Conservation (phyloP, 257 asterid genomes). For the Nicotiana attenuata region DNA sequence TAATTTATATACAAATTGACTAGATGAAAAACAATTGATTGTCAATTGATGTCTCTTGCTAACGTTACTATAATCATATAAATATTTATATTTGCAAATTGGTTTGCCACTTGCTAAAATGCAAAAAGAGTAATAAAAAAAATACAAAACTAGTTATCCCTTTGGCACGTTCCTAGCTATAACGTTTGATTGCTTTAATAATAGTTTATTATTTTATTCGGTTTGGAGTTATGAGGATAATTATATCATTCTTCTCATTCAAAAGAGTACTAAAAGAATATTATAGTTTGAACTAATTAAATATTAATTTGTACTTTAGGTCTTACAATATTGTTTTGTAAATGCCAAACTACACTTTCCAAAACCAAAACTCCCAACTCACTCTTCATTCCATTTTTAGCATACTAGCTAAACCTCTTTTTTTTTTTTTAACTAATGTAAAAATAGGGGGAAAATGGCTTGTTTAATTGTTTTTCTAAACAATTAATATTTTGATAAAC, state of each 20-base stretch:
- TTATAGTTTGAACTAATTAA: neutral
- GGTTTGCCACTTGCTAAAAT: neutral
- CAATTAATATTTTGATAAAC: neutral
- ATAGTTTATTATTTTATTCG: neutral
- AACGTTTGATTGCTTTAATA: neutral
- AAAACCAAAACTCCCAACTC: too few species aligned
- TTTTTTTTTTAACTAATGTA: neutral
- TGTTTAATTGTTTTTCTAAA: too few species aligned
- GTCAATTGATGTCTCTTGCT: neutral
- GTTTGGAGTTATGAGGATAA: neutral
- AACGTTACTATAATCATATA: neutral
- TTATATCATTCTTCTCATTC: neutral
- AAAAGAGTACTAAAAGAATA: neutral
- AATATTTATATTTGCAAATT: neutral
- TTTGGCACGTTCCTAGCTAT: neutral
- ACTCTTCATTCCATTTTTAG: neutral
- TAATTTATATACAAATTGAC: neutral
- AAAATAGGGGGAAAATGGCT: neutral
- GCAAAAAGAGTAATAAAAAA: too few species aligned
- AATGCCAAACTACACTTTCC: too few species aligned
- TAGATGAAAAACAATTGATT: neutral
- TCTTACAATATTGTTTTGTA: neutral
- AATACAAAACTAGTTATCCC: neutral
- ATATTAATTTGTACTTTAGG: neutral
- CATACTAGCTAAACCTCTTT: too few species aligned